These are phyloP conservation scores for Dendrobium catenatum DNA, from an alignment of 106 monocot species.

Conservation along the genomic window DNA sequence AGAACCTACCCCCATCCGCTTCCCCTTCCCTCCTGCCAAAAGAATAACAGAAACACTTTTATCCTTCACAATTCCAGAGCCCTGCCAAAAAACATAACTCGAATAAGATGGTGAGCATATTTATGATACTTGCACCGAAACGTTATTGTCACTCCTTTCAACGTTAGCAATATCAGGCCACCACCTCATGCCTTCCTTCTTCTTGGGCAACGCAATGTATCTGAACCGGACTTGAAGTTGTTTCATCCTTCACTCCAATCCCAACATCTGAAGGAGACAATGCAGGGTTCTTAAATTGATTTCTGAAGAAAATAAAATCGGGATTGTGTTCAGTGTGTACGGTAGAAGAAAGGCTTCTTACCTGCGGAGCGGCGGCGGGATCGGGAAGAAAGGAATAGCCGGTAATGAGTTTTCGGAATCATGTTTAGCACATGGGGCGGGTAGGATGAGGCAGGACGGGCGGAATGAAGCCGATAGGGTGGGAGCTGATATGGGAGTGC, in stretches of 20 bases:
- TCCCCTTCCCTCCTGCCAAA: conserved; percentile 84
- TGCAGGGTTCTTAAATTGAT: neutral
- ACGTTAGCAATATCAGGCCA: neutral
- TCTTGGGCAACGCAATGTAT: conserved; percentile 1
- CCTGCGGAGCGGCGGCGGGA: neutral
- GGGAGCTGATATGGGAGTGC: neutral
- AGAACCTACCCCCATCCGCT: conserved; percentile 82
- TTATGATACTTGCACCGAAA: neutral
- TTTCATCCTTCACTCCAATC: neutral
- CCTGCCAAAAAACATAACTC: conserved; percentile 21
- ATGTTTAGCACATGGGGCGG: neutral
- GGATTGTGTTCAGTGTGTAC: neutral
- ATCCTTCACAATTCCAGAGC: conserved; percentile 45
- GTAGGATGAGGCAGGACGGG: neutral
- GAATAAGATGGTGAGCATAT: neutral
- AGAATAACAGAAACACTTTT: conserved; percentile 89
- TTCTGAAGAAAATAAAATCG: neutral
- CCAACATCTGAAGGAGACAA: neutral
- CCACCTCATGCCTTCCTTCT: neutral
- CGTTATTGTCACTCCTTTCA: neutral
- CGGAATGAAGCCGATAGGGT: neutral
- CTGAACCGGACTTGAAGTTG: neutral
- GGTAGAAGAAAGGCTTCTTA: neutral
- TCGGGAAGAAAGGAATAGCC: neutral
- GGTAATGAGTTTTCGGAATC: neutral